Base-by-base conservation (phyloP, 495 filamentous ascomycete genomes). In the Trypethelium eluteriae region DNA sequence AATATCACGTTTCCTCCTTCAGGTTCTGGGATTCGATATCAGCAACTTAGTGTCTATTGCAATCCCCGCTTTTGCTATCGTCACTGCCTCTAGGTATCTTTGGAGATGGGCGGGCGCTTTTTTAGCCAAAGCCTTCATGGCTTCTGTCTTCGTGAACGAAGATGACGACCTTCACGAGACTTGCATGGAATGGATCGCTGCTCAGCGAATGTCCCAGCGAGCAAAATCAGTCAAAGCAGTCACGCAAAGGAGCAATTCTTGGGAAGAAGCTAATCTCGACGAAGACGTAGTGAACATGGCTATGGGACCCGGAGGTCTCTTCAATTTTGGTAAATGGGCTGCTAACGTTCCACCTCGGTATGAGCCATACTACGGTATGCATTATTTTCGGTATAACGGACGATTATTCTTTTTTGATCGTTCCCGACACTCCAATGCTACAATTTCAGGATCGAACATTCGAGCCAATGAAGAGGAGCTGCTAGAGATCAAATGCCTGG, bases 21-120 rank as follows among this genome's bases (percentile, higher is more conserved):
- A 83, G 36, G 82, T 85, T 64, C 76, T 89, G 2, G 81, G 86
- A 53, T 81, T 95, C 74, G 90, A 95, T 71, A 77, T 91, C 12
- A 86, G 85, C 59, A 64, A 86, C n/a, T 86, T 90, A 74, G 81
- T 93, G 47, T 88, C 88, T 2, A 74, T 86, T 14, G 68, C 89
- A 0, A 64, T 90, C 2, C 69, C 83, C 0, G 32, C 79, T 16
- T 81, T 73, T 65, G 73, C 75, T 3, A 35, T 69, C 3, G 57
- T 56, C n/a, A 73, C 70, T 59, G 50, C 56, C 3, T 72, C 68
- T 49, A 39, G 46, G 2, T 62, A 67, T 44, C 2, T 49, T n/a
- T 49, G 53, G 2, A 44, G 67, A 18, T 59, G 53, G 53, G 32
- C 16, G 74, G 62, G 68, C 59, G 16, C 14, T 10, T 67, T 38